Percentiles rank a stretch among this genome's conserved stretches.
These are phyloP conservation scores for Cinnamomum micranthum DNA, from an alignment of 164 flowering plant species.

Conservation along the genomic window DNA sequence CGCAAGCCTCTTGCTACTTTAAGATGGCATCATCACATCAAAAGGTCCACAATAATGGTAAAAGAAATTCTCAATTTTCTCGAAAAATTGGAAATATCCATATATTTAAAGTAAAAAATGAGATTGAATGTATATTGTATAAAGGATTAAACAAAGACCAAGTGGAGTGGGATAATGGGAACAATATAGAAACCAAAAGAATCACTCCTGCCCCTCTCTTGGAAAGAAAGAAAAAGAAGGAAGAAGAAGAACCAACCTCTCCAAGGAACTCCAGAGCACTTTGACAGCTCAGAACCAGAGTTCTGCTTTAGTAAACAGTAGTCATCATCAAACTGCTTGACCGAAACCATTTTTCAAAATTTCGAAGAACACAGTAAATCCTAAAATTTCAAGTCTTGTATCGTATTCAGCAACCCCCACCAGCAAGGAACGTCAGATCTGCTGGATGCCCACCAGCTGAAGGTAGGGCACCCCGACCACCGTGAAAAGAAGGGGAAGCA, in stretches of 20 bases:
- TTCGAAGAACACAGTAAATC: neutral
- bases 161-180: neutral
- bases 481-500: conserved; percentile 41
- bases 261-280: conserved; percentile 3
- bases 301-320: conserved; percentile 7
- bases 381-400: neutral
- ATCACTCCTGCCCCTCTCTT: too few species aligned
- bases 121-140: neutral
- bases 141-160: too few species aligned
- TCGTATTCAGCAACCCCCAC: conserved; percentile 26
- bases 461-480: conserved; percentile 48
- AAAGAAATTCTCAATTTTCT: neutral
- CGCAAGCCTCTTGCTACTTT: neutral
- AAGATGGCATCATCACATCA: neutral
- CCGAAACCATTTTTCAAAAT: conserved; percentile 22
- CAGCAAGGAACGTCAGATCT: conserved; percentile 43
- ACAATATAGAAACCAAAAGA: too few species aligned
- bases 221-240: neutral
- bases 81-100: neutral
- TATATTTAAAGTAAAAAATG: neutral
- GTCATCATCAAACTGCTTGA: conserved; percentile 23
- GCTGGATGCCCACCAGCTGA: conserved; percentile 45
- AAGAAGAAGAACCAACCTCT: conserved; percentile 17
- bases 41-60: neutral
- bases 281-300: conserved; percentile 15